These are phyloP conservation scores for Aspergillus latus DNA, from an alignment of 2,329 filamentous ascomycete species.

Conservation along the genomic window DNA sequence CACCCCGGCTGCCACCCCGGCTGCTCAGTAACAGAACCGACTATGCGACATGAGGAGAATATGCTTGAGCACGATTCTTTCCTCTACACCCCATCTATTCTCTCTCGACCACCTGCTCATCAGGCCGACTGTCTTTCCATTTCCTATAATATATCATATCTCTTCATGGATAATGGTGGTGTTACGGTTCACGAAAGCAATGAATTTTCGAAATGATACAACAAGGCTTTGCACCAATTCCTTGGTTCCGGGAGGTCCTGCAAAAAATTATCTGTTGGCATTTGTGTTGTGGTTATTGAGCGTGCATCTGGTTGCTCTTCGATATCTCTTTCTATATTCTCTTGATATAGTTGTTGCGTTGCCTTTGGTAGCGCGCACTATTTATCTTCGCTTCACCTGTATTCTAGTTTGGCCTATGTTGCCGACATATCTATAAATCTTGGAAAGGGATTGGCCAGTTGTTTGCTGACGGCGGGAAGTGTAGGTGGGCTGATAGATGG, in stretches of 20 bases:
- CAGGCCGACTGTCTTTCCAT: conserved; percentile 11
- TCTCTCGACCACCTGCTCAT: conserved; percentile 6
- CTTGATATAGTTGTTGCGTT: conserved; percentile 8
- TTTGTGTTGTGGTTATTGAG: conserved; percentile 38
- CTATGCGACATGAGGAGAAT: not conserved
- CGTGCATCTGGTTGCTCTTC: conserved; percentile 35
- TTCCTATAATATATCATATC: conserved; percentile 19
- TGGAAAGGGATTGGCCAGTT: conserved; percentile 3
- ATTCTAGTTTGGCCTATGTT: conserved; percentile 17
- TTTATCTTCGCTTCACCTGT: conserved; percentile 10
- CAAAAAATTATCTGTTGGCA: conserved; percentile 30
- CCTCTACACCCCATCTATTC: conserved; percentile 10
- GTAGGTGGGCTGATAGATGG: not conserved
- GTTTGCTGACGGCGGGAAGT: not conserved
- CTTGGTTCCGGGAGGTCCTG: conserved; percentile 13
- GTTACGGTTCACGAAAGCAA: conserved; percentile 40
- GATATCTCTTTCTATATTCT: conserved; percentile 18
- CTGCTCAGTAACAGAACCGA: conserved; percentile 2
- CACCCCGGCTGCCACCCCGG: conserved; percentile 9
- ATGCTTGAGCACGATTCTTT: conserved; percentile 1
- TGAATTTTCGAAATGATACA: conserved; percentile 30
- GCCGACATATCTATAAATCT: conserved; percentile 10
- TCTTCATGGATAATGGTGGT: conserved; percentile 29
- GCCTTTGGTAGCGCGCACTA: not conserved
- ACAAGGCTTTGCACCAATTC: conserved; percentile 17